Evolutionary conservation across 192 early-diverging fungal species (phyloP).

Genomic region (Mortierella hygrophila): DNA sequence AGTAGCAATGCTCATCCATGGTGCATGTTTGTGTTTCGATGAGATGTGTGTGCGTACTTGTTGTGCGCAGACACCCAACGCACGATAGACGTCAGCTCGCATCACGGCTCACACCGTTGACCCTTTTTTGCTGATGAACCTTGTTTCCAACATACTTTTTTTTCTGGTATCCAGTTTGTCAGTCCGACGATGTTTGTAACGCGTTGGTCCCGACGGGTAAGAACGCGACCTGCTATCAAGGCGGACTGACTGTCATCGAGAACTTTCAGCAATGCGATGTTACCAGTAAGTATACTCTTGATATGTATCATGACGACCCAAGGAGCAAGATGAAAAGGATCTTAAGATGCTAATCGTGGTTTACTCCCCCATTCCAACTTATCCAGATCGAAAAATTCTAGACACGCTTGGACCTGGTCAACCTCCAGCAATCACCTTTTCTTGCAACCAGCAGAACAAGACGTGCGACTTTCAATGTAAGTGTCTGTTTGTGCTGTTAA

Average conservation of each 20-base stretch:
- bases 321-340: not conserved
- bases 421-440: constrained; percentile 80
- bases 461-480: constrained; percentile 80
- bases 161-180: not conserved
- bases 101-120: not conserved
- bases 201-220: constrained; percentile 74
- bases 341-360: constrained; percentile 4
- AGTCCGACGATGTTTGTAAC: constrained; percentile 39
- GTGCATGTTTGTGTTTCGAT: not conserved
- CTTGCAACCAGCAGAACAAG: constrained; percentile 67
- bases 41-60: not conserved
- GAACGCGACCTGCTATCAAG: constrained; percentile 83
- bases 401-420: constrained; percentile 67
- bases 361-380: not conserved
- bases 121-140: not conserved
- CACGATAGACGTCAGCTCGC: constrained; percentile 8
- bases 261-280: constrained; percentile 83
- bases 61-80: not conserved
- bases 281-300: constrained; percentile 68
- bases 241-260: constrained; percentile 75
- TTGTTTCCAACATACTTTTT: constrained; percentile 2
- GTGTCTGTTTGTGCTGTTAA: not conserved
- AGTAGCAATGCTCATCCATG: not conserved
- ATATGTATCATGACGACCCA: not conserved
- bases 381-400: constrained; percentile 64